Percentiles rank a stretch among this genome's conserved stretches.
Conservation (phyloP, 176 grass and related monocot species). For the Canna indica region DNA sequence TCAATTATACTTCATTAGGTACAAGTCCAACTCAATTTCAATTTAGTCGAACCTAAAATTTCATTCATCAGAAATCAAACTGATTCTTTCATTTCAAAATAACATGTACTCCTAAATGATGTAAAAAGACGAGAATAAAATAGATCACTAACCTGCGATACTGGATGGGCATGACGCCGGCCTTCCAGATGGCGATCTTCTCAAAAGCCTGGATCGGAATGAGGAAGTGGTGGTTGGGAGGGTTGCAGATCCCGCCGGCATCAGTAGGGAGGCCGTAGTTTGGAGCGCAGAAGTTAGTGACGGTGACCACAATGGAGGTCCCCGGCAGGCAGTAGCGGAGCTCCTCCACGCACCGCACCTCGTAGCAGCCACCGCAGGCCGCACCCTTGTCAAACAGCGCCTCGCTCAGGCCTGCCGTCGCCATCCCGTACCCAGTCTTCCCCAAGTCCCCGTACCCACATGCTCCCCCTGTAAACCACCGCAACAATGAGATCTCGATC, state of each 20-base stretch:
- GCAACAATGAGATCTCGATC: neutral
- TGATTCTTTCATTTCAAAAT: neutral
- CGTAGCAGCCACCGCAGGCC: constrained; percentile 91
- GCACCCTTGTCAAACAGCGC: constrained; percentile 75
- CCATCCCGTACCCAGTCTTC: constrained; percentile 86
- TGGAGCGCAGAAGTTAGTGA: constrained; percentile 92
- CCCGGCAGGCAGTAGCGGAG: constrained; percentile 87
- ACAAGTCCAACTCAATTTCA: neutral
- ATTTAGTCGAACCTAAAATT: neutral
- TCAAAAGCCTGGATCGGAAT: constrained; percentile 95
- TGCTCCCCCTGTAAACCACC: constrained; percentile 54
- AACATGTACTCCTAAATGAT: neutral
- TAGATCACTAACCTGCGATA: constrained; percentile 58
- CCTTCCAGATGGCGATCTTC: constrained; percentile 99
- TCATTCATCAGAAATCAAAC: neutral
- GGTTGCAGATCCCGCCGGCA: constrained; percentile 85
- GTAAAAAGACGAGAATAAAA: neutral
- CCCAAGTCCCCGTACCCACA: constrained; percentile 96
- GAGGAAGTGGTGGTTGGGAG: constrained; percentile 87
- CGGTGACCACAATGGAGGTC: constrained; percentile 85
- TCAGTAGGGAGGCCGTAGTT: constrained; percentile 76
- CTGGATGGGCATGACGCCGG: constrained; percentile 95
- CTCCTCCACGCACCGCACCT: constrained; percentile 83
- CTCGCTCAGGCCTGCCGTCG: constrained; percentile 83
- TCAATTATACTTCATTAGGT: neutral